Conservation (phyloP, 2,329 filamentous ascomycete genomes). For the Fusarium tjaetaba region DNA sequence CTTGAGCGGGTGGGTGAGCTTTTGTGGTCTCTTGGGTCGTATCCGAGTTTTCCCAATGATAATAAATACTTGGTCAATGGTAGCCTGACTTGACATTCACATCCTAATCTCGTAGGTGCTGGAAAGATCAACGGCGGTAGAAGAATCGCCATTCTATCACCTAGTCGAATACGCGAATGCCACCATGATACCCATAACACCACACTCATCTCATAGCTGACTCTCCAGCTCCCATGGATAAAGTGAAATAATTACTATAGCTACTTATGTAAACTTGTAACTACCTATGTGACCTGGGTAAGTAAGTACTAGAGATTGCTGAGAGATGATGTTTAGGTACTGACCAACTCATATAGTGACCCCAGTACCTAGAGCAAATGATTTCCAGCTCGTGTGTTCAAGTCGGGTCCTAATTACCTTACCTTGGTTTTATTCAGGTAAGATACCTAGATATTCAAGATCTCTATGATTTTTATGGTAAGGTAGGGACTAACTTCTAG, state of each 20-base stretch:
- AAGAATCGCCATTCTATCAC: neutral
- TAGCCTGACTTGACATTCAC: neutral
- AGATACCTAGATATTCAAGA: neutral
- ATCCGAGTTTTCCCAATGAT: neutral
- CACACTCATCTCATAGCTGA: neutral
- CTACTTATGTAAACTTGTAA: neutral
- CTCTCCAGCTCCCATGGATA: neutral
- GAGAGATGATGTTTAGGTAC: neutral
- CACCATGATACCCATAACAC: neutral
- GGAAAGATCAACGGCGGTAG: neutral
- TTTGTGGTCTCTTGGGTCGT: neutral
- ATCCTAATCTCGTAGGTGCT: neutral
- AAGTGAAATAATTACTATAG: neutral
- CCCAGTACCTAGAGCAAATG: neutral
- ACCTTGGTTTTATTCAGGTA: neutral
- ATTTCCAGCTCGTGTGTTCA: neutral
- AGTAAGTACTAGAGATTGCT: neutral
- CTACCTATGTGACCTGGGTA: neutral
- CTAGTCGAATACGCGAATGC: neutral
- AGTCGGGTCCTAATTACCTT: neutral
- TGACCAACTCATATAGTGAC: neutral
- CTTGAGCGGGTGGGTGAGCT: neutral
- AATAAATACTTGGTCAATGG: neutral
- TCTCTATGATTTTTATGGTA: neutral
- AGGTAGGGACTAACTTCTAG: too few relatives aligned